Evolutionary conservation across 2,329 filamentous ascomycete species (phyloP), one percentile per base, ranked within the genome.

Genomic region (Teratosphaeria nubilosa): DNA sequence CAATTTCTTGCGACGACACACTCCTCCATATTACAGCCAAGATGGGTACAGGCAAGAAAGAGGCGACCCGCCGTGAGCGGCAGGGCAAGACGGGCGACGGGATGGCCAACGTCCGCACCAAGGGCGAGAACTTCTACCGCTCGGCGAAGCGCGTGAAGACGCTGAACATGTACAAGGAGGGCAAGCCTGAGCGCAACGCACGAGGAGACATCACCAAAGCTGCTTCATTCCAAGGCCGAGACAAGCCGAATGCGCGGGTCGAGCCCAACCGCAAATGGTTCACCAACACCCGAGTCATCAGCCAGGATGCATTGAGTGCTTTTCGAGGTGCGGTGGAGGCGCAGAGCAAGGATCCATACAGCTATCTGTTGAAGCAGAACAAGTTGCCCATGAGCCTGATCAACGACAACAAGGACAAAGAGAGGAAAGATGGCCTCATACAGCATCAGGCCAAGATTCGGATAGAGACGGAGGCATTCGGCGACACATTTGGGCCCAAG

Each of bases 251-350:
- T 60, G 94, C 92, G 65, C 84, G 91, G 64, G 88, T 97, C 70
- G 92, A 97, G 78, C 94, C 94, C 54, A 95, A 97, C 76, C 83
- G 94, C 69, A 95, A 95, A 77, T 99, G 94, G 94, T 99, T 99
- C 77, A 90, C 87, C 68, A 96, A 96, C 74, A 96, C 92, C 34
- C 81, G 94, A 68, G 85, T 87, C 51, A 95, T 96, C 69, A 90
- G 88, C 1, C 92, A 96, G 72, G 90, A 95, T 72, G 89, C 90
- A 2, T 80, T 97, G 62, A 83, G 83, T 51, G 85, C 88, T 1
- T 99, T 99, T 76, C 86, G 94, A 62, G 87, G 91, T 60, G 94
- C 94, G 27, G 92, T 99, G 75, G 89, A 89, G 50, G 91, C 95
- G 74, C 88, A 91, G 74, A 86, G 89, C 56, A 86, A 86, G 20